A percentile compares a stretch with the other conserved stretches of the same genome.
Evolutionary conservation across 2,329 filamentous ascomycete genomes (phyloP).

Genomic region (Gaeumannomyces sp.): DNA sequence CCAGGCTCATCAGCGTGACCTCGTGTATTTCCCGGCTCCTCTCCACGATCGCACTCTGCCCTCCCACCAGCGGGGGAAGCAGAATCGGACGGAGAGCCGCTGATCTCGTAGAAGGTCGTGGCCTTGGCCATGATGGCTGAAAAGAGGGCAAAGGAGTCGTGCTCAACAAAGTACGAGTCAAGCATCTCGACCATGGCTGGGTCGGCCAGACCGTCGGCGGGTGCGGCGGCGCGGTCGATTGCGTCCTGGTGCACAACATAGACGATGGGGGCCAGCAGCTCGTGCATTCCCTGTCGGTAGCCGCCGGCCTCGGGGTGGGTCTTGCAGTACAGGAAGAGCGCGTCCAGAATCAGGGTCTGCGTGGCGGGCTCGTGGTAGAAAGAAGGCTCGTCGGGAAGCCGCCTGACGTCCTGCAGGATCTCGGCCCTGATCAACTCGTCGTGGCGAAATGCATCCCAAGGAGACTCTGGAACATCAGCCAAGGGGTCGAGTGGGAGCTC

Average conservation of each 20-base stretch:
- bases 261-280: conserved; percentile 82
- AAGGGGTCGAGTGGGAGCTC: conserved; percentile 72
- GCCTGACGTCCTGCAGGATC: conserved; percentile 89
- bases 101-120: conserved; percentile 79
- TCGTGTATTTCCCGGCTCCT: conserved; percentile 86
- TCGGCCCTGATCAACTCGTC: conserved; percentile 61
- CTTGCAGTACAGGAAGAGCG: conserved; percentile 93
- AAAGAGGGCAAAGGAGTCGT: conserved; percentile 85
- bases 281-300: conserved; percentile 99
- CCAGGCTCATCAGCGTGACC: conserved; percentile 58
- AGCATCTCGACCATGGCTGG: conserved; percentile 58
- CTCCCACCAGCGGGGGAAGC: conserved; percentile 8
- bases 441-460: conserved; percentile 6
- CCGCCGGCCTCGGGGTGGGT: conserved; percentile 77
- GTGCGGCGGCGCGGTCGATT: conserved; percentile 43
- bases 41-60: conserved; percentile 64
- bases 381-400: conserved; percentile 76
- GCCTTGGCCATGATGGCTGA: conserved; percentile 81
- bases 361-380: conserved; percentile 79
- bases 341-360: conserved; percentile 77
- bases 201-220: conserved; percentile 34
- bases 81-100: conserved; percentile 28
- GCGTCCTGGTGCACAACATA: conserved; percentile 81
- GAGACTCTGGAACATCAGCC: conserved; percentile 59
- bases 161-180: conserved; percentile 71